Percentiles rank a stretch among this genome's conserved stretches.
Evolutionary conservation across 1,284 basidiomycete species (phyloP).

Genomic region (Apiotrichum siamense): DNA sequence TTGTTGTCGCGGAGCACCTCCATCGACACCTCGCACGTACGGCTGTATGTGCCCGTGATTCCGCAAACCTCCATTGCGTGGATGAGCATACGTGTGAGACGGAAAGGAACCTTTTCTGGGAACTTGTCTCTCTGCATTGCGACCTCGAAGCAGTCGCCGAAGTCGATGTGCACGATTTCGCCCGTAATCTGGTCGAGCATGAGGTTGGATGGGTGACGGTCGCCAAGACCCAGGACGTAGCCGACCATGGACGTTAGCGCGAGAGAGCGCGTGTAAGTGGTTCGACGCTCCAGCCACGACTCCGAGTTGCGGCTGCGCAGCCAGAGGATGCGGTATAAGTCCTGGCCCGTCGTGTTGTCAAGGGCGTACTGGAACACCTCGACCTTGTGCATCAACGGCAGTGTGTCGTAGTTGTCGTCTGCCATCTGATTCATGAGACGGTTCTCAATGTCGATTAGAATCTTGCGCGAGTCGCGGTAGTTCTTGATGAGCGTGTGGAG

Average conservation of each 20-base stretch:
- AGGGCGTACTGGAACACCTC: slow-evolving; percentile 99
- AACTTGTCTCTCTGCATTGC: slow-evolving; percentile 97
- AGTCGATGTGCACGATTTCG: slow-evolving; percentile 96
- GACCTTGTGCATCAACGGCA: slow-evolving; percentile 93
- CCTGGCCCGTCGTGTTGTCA: slow-evolving; percentile 97
- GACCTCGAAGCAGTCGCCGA: slow-evolving; percentile 91
- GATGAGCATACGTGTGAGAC: slow-evolving; percentile 95
- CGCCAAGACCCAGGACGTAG: slow-evolving; percentile 96
- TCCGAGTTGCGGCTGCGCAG: slow-evolving; percentile 91
- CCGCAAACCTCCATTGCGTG: slow-evolving; percentile 99
- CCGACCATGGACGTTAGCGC: slow-evolving; percentile 96
- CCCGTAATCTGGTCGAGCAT: slow-evolving; percentile 88
- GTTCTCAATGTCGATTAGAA: slow-evolving; percentile 96
- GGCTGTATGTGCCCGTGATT: slow-evolving; percentile 93
- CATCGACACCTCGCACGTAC: slow-evolving; percentile 97
- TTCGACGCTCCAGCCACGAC: slow-evolving; percentile 93
- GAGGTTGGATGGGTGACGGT: slow-evolving; percentile 95
- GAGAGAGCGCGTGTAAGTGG: slow-evolving; percentile 92
- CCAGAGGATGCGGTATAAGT: slow-evolving; percentile 97
- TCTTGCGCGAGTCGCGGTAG: slow-evolving; percentile 90
- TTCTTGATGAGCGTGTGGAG: slow-evolving; percentile 97
- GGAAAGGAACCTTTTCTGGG: slow-evolving; percentile 98
- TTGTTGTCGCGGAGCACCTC: slow-evolving; percentile 92
- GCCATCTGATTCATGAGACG: slow-evolving; percentile 99
- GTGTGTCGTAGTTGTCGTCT: slow-evolving; percentile 86